Conservation (phyloP, 768 basidiomycete genomes). For the Cytidiella melzeri region DNA sequence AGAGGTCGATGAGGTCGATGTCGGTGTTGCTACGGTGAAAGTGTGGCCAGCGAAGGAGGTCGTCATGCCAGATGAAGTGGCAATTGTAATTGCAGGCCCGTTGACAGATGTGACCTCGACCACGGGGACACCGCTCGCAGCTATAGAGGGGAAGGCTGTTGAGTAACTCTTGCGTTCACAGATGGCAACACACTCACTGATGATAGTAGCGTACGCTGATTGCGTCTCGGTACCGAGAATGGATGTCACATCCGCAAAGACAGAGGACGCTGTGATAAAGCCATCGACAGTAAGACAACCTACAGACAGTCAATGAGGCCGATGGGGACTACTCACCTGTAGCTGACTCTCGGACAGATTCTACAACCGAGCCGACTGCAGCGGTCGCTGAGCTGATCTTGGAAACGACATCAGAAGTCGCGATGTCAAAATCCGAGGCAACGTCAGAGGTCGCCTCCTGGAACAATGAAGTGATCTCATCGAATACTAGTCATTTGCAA, state of each 20-base stretch:
- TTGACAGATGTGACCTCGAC: constrained; percentile 18
- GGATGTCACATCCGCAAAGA: constrained; percentile 13
- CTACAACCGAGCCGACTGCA: constrained; percentile 5
- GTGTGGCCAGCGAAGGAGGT: constrained; percentile 19
- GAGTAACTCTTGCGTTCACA: too few relatives aligned
- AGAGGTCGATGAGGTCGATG: constrained; percentile 5
- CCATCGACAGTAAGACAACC: neutral
- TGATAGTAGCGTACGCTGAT: constrained; percentile 13
- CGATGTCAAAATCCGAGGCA: constrained; percentile 10
- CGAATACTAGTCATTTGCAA: constrained; percentile 9
- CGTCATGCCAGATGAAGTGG: constrained; percentile 14
- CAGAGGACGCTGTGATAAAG: constrained; percentile 8
- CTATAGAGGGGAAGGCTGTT: too few relatives aligned
- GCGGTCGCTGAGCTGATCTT: neutral
- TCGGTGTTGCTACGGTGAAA: constrained; percentile 14
- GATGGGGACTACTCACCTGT: neutral
- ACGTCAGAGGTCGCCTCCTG: constrained; percentile 11
- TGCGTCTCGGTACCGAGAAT: constrained; percentile 13
- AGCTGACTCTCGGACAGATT: neutral
- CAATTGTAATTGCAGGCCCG: constrained; percentile 22
- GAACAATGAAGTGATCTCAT: constrained; percentile 8
- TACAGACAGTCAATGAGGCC: too few relatives aligned
- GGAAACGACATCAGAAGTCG: constrained; percentile 5
- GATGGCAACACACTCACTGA: constrained; percentile 1
- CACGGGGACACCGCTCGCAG: constrained; percentile 15